Percentiles rank a stretch among this genome's conserved stretches.
These are phyloP conservation scores for Penicillium sp. DNA, from an alignment of 2,329 filamentous ascomycete species.

Conservation along the genomic window DNA sequence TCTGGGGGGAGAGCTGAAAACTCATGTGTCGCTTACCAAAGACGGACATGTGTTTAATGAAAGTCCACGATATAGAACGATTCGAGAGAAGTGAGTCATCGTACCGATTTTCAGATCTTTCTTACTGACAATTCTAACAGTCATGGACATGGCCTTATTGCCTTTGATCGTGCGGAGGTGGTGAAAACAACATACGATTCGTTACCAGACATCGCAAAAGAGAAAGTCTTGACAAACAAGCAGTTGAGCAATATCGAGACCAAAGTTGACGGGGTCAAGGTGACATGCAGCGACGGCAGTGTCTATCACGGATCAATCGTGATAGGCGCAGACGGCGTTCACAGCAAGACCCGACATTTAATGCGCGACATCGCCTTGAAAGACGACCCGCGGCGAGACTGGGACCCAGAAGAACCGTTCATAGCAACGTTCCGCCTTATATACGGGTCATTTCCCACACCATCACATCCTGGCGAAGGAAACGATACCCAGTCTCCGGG, in stretches of 20 bases:
- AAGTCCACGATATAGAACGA: background rate
- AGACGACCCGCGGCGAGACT: background rate
- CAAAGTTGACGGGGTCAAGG: background rate
- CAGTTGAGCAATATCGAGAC: background rate
- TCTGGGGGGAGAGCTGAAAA: slow-evolving; percentile 3
- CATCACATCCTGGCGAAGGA: background rate
- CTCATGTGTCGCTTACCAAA: slow-evolving; percentile 6
- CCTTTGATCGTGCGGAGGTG: slow-evolving; percentile 15
- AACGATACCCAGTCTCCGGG: slow-evolving; percentile 10
- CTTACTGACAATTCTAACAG: slow-evolving; percentile 1
- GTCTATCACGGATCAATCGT: slow-evolving; percentile 7
- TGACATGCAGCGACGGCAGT: background rate
- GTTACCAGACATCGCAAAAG: slow-evolving; percentile 3
- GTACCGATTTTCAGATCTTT: background rate
- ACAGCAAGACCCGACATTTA: slow-evolving; percentile 9
- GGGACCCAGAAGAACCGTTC: slow-evolving; percentile 2
- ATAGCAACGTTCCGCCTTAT: background rate
- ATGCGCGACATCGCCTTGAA: slow-evolving; percentile 5
- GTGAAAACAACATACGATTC: slow-evolving; percentile 10
- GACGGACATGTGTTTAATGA: slow-evolving; percentile 10
- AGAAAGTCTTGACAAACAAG: slow-evolving; percentile 1
- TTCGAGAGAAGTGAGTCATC: slow-evolving; percentile 1
- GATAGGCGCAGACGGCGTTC: slow-evolving; percentile 14
- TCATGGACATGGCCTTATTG: slow-evolving; percentile 6
- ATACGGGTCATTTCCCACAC: slow-evolving; percentile 4